These are phyloP conservation scores for Xerocomus nothofagi DNA, from an alignment of 1,284 basidiomycete genomes.

Conservation along the genomic window DNA sequence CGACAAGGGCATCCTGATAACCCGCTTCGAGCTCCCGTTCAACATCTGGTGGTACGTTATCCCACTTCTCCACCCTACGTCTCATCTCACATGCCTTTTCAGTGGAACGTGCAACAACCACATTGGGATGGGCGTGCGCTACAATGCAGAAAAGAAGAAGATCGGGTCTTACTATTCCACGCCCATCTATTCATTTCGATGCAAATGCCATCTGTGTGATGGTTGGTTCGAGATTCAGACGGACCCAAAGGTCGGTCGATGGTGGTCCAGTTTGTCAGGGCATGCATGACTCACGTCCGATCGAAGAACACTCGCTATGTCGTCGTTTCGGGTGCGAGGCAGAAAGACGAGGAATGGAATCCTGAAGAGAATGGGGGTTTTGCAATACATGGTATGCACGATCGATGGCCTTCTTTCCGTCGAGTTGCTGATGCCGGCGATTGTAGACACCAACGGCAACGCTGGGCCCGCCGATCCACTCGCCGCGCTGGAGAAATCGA, in stretches of 20 bases:
- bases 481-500: conserved; percentile 84
- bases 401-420: neutral
- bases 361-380: conserved; percentile 93
- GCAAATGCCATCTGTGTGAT: conserved; percentile 94
- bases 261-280: conserved; percentile 7
- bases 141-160: conserved; percentile 98
- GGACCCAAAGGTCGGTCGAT: conserved; percentile 91
- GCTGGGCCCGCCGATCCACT: conserved; percentile 73
- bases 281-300: neutral
- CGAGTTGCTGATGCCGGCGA: neutral
- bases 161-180: conserved; percentile 95
- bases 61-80: too few relatives aligned
- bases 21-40: conserved; percentile 93
- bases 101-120: conserved; percentile 91
- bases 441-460: conserved; percentile 71
- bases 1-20: conserved; percentile 91
- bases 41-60: conserved; percentile 92
- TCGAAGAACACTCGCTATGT: conserved; percentile 90
- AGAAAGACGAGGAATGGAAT: conserved; percentile 95
- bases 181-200: conserved; percentile 91
- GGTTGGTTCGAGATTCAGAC: conserved; percentile 97
- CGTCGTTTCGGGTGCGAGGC: conserved; percentile 85
- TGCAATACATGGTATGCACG: conserved; percentile 78
- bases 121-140: conserved; percentile 96
- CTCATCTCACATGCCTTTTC: neutral